phyloP scores from a whole-genome alignment of 2,329 filamentous ascomycete genomes.

The Penicillium sp. region DNA sequence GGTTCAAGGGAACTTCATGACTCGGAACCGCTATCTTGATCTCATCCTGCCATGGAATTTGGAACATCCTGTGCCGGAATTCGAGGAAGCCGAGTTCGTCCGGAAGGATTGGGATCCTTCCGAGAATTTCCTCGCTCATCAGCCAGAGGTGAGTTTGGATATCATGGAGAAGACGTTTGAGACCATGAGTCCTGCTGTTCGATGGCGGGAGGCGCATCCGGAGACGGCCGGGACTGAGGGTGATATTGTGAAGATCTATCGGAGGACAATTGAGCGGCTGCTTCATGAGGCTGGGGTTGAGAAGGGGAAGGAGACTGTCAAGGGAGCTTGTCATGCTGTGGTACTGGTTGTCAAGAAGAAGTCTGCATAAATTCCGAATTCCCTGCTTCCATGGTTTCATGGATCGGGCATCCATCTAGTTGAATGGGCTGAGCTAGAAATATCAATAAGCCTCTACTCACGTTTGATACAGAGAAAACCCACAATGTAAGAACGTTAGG shows the following conservation, averaged over 20 bases:
- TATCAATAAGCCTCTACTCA: too few species aligned
- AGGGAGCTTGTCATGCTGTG: slow-evolving; percentile 16
- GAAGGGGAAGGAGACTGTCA: slow-evolving; percentile 25
- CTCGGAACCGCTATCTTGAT: slow-evolving; percentile 41
- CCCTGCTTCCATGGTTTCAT: background rate
- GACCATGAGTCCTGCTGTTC: slow-evolving; percentile 41
- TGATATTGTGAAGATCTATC: slow-evolving; percentile 33
- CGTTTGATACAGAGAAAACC: too few species aligned
- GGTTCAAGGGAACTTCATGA: slow-evolving; percentile 45
- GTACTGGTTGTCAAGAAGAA: slow-evolving; percentile 12
- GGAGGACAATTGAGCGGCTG: slow-evolving; percentile 24
- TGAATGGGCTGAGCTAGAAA: too few species aligned
- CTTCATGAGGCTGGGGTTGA: slow-evolving; percentile 26
- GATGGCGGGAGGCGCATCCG: slow-evolving; percentile 43
- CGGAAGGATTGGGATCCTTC: slow-evolving; percentile 44
- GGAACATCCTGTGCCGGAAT: slow-evolving; percentile 31
- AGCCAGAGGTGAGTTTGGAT: slow-evolving; percentile 21
- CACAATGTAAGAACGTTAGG: background rate
- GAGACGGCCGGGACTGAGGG: slow-evolving; percentile 36
- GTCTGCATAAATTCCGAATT: background rate
- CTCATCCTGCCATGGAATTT: slow-evolving; percentile 54
- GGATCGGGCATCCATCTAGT: too few species aligned
- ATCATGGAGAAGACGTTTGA: slow-evolving; percentile 25
- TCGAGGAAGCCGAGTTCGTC: slow-evolving; percentile 42
- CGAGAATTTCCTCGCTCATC: slow-evolving; percentile 26